phyloP scores from a whole-genome alignment of 2,329 filamentous ascomycete species.

The Chaetomiaceae sp. region DNA sequence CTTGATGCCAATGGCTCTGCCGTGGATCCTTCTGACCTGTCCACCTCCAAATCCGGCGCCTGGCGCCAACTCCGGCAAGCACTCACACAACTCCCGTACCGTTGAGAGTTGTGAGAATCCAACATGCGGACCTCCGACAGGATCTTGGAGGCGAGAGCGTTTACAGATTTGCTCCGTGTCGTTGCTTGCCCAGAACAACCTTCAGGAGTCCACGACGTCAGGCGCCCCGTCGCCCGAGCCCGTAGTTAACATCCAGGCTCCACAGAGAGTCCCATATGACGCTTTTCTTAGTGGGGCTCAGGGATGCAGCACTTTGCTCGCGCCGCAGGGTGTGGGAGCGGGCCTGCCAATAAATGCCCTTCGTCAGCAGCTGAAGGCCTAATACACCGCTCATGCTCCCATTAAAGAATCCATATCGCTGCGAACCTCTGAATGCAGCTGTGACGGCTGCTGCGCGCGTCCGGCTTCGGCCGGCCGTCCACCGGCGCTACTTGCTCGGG shows the following conservation, averaged over 20 bases:
- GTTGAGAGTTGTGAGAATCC: too few relatives aligned
- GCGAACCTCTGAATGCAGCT: constrained; percentile 48
- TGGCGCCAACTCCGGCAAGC: too few relatives aligned
- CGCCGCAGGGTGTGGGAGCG: constrained; percentile 30
- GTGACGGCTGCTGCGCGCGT: constrained; percentile 14
- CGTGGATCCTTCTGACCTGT: too few relatives aligned
- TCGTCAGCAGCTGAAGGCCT: constrained; percentile 20
- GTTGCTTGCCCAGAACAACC: too few relatives aligned
- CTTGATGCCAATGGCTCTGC: too few relatives aligned
- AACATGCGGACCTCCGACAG: too few relatives aligned
- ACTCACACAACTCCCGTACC: too few relatives aligned
- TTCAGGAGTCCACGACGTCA: neutral
- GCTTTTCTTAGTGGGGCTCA: constrained; percentile 45
- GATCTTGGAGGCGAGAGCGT: too few relatives aligned
- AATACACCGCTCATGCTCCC: constrained; percentile 39
- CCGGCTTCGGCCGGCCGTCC: constrained; percentile 3
- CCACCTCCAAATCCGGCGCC: too few relatives aligned
- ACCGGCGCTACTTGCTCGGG: constrained; percentile 17
- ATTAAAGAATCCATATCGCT: constrained; percentile 46
- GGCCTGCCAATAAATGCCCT: constrained; percentile 22
- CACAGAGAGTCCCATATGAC: constrained; percentile 60
- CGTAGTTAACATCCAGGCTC: constrained; percentile 56
- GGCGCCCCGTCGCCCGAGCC: constrained; percentile 34
- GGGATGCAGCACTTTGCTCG: constrained; percentile 36
- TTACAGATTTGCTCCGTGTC: too few relatives aligned